phyloP scores from a whole-genome alignment of 495 filamentous ascomycete genomes.

The Extremus antarcticus region DNA sequence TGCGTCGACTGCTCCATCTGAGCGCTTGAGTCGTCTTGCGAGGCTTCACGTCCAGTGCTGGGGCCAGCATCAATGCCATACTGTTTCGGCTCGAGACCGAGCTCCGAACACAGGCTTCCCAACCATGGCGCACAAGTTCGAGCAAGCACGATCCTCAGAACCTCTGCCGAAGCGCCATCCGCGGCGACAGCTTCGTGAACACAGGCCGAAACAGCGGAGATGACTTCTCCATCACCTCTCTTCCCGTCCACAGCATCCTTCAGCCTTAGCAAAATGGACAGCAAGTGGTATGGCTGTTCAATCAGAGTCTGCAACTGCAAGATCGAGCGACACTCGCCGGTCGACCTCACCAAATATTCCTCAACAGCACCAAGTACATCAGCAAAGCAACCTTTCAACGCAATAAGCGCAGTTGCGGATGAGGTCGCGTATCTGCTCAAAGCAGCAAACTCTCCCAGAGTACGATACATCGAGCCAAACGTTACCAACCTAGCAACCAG shows the following conservation, averaged over 20 bases:
- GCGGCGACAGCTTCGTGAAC: conserved; percentile 54
- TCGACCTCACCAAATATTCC: neutral
- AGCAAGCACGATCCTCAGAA: conserved; percentile 56
- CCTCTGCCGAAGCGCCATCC: conserved; percentile 46
- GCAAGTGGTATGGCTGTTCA: conserved; percentile 47
- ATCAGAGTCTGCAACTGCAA: conserved; percentile 64
- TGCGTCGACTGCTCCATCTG: neutral
- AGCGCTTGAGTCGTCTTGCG: neutral
- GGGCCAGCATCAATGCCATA: too few species aligned
- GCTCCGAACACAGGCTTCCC: conserved; percentile 40
- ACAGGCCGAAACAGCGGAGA: conserved; percentile 55
- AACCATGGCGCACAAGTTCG: conserved; percentile 61
- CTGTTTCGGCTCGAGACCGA: conserved; percentile 3
- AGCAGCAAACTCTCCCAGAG: conserved; percentile 1
- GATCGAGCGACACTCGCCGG: conserved; percentile 38
- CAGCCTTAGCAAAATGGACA: conserved; percentile 51
- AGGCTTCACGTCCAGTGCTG: too few species aligned
- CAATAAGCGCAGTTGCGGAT: conserved; percentile 42
- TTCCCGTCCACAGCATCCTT: conserved; percentile 43
- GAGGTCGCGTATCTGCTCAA: neutral
- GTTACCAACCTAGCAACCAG: conserved; percentile 47
- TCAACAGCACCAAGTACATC: conserved; percentile 28
- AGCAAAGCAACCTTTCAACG: conserved; percentile 50
- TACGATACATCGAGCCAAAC: conserved; percentile 37
- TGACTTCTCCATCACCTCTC: conserved; percentile 53